These are phyloP conservation scores for Aurantiochytrium sp. DNA, from an alignment of 108 stramenopile genomes.

Conservation along the genomic window DNA sequence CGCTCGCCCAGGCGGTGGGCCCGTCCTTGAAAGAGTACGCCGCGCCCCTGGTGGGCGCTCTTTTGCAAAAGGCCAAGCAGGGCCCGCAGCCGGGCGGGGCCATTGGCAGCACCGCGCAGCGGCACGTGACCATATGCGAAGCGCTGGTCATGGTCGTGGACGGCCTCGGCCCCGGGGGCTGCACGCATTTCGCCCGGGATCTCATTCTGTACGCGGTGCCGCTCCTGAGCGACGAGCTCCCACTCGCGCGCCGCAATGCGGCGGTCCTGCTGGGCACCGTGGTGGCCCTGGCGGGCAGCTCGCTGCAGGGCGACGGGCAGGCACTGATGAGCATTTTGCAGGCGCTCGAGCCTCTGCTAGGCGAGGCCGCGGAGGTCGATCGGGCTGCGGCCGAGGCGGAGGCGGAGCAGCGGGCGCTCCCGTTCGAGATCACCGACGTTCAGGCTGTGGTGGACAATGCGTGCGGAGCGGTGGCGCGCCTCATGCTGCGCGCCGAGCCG, in stretches of 20 bases:
- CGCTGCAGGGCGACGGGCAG: neutral
- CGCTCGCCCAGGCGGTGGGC: neutral
- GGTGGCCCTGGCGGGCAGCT: neutral
- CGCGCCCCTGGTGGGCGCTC: neutral
- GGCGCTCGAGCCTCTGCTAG: neutral
- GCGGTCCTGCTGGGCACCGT: neutral
- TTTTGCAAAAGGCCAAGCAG: neutral
- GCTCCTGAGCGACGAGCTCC: neutral
- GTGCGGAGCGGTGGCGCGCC: neutral
- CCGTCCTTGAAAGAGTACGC: neutral
- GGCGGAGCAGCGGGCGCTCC: neutral
- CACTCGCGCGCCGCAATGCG: neutral
- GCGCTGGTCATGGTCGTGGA: neutral
- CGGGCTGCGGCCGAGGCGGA: neutral
- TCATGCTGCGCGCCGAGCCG: neutral
- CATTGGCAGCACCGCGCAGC: neutral
- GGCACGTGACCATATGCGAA: neutral
- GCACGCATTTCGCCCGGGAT: neutral
- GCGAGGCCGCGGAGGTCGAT: neutral
- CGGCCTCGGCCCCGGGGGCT: neutral
- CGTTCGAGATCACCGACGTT: neutral
- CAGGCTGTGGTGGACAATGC: constrained; percentile 14
- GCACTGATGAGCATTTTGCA: neutral
- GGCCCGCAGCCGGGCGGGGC: no score
- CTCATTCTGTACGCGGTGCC: neutral